Base-by-base conservation (phyloP, 2,329 filamentous ascomycete genomes). In the Colletotrichum coccodes region DNA sequence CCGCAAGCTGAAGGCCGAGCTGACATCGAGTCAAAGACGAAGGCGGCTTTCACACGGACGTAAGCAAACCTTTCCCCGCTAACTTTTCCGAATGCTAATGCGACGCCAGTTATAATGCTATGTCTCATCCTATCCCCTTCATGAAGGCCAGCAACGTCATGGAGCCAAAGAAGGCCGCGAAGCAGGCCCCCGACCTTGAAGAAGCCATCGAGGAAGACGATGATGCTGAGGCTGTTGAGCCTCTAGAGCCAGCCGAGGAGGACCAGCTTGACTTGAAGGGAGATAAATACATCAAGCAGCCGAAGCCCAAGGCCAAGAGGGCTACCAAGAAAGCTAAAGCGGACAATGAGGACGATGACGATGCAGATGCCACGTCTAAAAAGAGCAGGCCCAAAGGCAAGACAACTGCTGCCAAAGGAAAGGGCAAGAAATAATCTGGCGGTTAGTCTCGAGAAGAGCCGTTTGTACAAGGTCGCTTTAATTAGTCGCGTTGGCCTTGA, bases 181-280 rank as follows among this genome's bases (percentile, higher is more conserved):
- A 90, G 79, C 94, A 95, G 54, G 92, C 92, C 70, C 97, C 96
- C 0, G 96, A 99, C 81, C 87, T 99, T 36, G 96, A 99, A 81
- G 96, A 99, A 80, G 96, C 95, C 2, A 92, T 99, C 61, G 95
- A 98, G 56, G 95, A 97, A 73, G 94, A 94, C 6, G 95, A 97
- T 52, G 92, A 91, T 23, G 91, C 86, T n/a, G 90, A 90, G 38
- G 82, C 84, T 32, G 81, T 89, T 1, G 87, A 88, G 40, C 78
- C 83, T 3, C 87, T 82, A 2, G 88, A 90, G 47, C 89, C 86
- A 1, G 91, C 91, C 0, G 92, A 93, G 4, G 91, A 93, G 0
- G 91, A 94, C 14, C 92, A 94, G 60, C 83, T 90, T n/a, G 94
- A 97, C 77, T 79, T 98, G 59, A 94, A 92, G 76, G 97, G 95